Evolutionary conservation across 495 filamentous ascomycete genomes (phyloP).

Genomic region (Hypoxylon trugodes): DNA sequence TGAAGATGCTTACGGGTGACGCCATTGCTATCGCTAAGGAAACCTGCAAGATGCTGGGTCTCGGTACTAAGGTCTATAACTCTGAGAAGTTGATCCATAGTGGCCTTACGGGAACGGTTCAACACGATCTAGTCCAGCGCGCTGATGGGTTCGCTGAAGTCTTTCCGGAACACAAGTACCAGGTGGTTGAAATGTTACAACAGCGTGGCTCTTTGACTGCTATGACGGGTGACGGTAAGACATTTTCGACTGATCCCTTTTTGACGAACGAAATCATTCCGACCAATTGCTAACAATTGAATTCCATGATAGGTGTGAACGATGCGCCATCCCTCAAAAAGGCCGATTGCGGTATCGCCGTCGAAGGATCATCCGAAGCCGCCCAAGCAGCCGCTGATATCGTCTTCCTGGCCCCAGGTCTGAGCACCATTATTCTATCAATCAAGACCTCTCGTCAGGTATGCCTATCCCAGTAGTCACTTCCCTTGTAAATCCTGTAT

Average conservation of each 20-base stretch:
- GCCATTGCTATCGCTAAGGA: slow-evolving; percentile 91
- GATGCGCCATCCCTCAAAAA: slow-evolving; percentile 96
- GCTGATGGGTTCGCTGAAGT: slow-evolving; percentile 96
- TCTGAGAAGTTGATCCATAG: slow-evolving; percentile 82
- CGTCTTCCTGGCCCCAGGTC: slow-evolving; percentile 87
- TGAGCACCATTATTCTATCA: slow-evolving; percentile 90
- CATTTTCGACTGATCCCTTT: not conserved
- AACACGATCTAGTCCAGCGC: slow-evolving; percentile 91
- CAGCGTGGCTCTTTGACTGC: slow-evolving; percentile 94
- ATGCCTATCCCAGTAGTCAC: slow-evolving; percentile 5
- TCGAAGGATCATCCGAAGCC: slow-evolving; percentile 91
- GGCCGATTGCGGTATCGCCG: slow-evolving; percentile 91
- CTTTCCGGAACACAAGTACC: slow-evolving; percentile 97
- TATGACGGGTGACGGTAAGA: slow-evolving; percentile 87
- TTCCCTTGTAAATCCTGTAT: not conserved
- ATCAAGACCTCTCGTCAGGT: slow-evolving; percentile 86
- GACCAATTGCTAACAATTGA: not conserved
- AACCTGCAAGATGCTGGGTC: slow-evolving; percentile 85
- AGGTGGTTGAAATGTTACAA: slow-evolving; percentile 95
- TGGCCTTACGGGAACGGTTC: slow-evolving; percentile 87
- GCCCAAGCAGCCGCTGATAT: slow-evolving; percentile 92
- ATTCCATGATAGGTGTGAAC: slow-evolving; percentile 72
- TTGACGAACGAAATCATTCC: not conserved
- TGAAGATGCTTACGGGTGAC: slow-evolving; percentile 97
- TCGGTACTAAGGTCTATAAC: slow-evolving; percentile 94